Base-by-base conservation (phyloP, 2,329 filamentous ascomycete genomes). In the Sclerotinia glacialis region DNA sequence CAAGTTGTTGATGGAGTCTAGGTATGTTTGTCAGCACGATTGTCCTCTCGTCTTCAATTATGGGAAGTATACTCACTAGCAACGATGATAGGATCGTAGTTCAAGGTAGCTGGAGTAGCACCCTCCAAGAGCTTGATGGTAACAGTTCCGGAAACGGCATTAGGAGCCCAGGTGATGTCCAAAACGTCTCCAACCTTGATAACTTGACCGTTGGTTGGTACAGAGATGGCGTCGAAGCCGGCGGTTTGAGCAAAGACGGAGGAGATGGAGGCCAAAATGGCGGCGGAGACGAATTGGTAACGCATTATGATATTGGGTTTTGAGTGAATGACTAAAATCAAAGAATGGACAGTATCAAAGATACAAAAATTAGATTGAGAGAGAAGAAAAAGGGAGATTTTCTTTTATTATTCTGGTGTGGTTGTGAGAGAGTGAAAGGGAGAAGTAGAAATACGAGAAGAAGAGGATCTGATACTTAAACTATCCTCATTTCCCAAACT, bases 101-200 rank as follows among this genome's bases (percentile, higher is more conserved):
- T 72, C 47, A 78, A 73, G 69, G 85, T 83, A 60, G 76, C 79
- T 68, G 80, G 78, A 68, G 76, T 76, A 5, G 76, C 71, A 71
- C 86, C 86, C 67, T 83, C 83, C 66, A 88, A 78, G 68, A 89
- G 81, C 72, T 77, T 74, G 76, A 89, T 83, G 70, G 79, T 79
- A 73, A 87, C 78, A 67, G 78, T 79, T 53, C 78, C 76, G 77
- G 80, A 81, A 68, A 77, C 72, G 63, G 77, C 73, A 66, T 77
- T 75, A 37, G 78, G 65, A 18, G 65, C 55, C 86, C 86, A 89
- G 70, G 77, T 76, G 75, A 89, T 80, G 69, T 77, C 77, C 74
- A 81, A 83, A 63, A 78, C 77, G 72, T 78, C 70, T 72, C 85
- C 86, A 52, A 83, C 82, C 42, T 76, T 64, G 70, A 88, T 70